A percentile compares a stretch with the other conserved stretches of the same genome.
These are phyloP conservation scores for Scortechinia acanthostroma DNA, from an alignment of 2,329 filamentous ascomycete genomes.

Conservation along the genomic window DNA sequence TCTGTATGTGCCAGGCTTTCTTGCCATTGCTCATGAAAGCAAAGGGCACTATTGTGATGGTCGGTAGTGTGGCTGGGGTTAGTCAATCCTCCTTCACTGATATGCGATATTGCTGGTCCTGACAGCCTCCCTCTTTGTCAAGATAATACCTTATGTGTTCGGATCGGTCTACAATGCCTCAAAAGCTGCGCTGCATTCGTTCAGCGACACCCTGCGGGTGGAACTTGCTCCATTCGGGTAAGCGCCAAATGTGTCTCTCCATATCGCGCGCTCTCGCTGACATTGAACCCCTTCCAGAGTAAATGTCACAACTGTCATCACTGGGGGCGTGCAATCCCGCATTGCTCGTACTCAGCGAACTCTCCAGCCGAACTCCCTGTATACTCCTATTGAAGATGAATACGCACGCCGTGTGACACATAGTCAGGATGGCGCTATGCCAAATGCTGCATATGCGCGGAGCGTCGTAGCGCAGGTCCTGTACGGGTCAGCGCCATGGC, in stretches of 20 bases:
- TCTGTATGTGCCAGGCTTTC: constrained; percentile 16
- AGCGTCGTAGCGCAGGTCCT: constrained; percentile 44
- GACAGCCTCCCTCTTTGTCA: constrained; percentile 5
- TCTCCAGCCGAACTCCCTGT: constrained; percentile 37
- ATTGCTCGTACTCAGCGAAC: constrained; percentile 42
- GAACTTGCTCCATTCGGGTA: constrained; percentile 14
- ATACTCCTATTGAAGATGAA: constrained; percentile 38
- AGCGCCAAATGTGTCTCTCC: neutral
- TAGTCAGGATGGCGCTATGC: constrained; percentile 42
- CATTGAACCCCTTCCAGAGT: constrained; percentile 25
- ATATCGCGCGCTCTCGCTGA: neutral
- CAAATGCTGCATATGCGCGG: constrained; percentile 40
- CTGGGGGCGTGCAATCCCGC: constrained; percentile 50
- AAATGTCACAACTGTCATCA: constrained; percentile 42
- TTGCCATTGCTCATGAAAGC: constrained; percentile 14
- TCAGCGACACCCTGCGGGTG: constrained; percentile 14
- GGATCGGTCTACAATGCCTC: constrained; percentile 14
- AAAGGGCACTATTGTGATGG: constrained; percentile 15
- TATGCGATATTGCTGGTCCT: neutral
- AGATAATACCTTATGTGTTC: constrained; percentile 6
- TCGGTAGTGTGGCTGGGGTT: constrained; percentile 11
- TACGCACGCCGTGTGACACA: constrained; percentile 41
- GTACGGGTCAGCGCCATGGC: constrained; percentile 28
- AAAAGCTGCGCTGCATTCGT: constrained; percentile 14
- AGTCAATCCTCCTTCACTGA: no score